phyloP scores from a whole-genome alignment of 768 basidiomycete genomes.

The Lepiota brunneoincarnata region DNA sequence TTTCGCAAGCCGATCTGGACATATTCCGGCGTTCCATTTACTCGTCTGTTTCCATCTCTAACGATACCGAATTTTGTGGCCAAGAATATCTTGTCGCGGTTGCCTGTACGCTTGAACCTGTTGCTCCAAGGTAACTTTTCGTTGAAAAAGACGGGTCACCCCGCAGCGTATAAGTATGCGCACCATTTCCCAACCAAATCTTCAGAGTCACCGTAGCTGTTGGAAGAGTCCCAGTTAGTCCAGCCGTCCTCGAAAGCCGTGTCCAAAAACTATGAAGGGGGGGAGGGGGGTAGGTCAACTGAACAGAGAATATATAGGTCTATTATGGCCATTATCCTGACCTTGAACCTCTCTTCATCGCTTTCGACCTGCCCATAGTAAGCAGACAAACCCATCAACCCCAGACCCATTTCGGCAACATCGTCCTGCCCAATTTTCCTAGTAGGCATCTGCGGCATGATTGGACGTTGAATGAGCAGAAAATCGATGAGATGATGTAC shows the following conservation, averaged over 20 bases:
- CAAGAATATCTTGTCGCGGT: conserved; percentile 52
- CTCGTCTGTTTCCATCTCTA: conserved; percentile 10
- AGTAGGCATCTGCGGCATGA: conserved; percentile 13
- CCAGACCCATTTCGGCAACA: conserved; percentile 58
- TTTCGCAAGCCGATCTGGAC: conserved; percentile 33
- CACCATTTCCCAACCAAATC: conserved; percentile 44
- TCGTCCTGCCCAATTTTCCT: conserved; percentile 41
- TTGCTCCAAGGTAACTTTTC: neutral
- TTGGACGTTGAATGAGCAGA: neutral
- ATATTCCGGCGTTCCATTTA: conserved; percentile 33
- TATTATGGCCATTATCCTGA: conserved; percentile 17
- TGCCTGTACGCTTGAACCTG: conserved; percentile 50
- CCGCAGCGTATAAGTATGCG: neutral
- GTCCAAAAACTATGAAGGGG: conserved; percentile 36
- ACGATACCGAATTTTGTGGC: conserved; percentile 48
- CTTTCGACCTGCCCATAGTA: conserved; percentile 40
- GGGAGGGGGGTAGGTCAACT: too few relatives aligned
- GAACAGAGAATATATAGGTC: neutral
- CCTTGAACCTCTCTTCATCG: conserved; percentile 63
- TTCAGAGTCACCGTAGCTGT: conserved; percentile 44
- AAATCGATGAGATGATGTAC: too few relatives aligned
- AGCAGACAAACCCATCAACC: conserved; percentile 55
- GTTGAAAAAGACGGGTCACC: neutral
- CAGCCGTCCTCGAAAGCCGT: conserved; percentile 38
- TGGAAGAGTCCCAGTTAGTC: conserved; percentile 49